These are phyloP conservation scores for Lactarius tabidus DNA, from an alignment of 768 basidiomycete species.

Conservation along the genomic window DNA sequence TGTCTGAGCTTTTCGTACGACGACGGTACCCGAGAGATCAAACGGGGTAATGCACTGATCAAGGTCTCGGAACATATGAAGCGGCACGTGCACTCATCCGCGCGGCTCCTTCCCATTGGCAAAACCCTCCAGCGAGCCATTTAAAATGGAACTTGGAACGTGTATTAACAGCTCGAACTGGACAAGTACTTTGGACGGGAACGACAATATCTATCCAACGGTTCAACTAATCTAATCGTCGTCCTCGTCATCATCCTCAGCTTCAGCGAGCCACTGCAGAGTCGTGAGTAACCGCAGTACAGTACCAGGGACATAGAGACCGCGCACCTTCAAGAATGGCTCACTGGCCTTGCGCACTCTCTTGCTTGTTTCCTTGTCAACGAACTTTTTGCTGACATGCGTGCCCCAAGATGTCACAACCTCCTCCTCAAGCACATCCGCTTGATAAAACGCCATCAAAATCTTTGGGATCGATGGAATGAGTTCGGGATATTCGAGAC, in stretches of 20 bases:
- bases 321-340: constrained; percentile 83
- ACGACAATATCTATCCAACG: not conserved
- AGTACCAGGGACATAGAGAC: not conserved
- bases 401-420: constrained; percentile 90
- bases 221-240: constrained; percentile 7
- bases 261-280: constrained; percentile 82
- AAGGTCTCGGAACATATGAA: no score
- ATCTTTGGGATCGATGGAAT: constrained; percentile 78
- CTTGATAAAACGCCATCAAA: constrained; percentile 91
- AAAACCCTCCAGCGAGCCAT: not conserved
- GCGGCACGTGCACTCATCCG: no score
- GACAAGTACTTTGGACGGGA: not conserved
- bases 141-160: no score
- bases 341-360: constrained; percentile 93
- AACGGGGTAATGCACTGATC: no score
- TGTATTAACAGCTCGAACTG: not conserved
- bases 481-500: constrained; percentile 67
- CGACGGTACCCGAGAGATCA: no score
- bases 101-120: no score
- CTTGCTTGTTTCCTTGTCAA: constrained; percentile 92
- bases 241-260: constrained; percentile 68
- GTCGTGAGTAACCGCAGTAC: not conserved
- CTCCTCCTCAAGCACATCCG: constrained; percentile 89
- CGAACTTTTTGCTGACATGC: constrained; percentile 94
- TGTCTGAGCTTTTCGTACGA: no score